Base-by-base conservation (phyloP, 2,329 filamentous ascomycete species). In the Exophiala alcalophila region DNA sequence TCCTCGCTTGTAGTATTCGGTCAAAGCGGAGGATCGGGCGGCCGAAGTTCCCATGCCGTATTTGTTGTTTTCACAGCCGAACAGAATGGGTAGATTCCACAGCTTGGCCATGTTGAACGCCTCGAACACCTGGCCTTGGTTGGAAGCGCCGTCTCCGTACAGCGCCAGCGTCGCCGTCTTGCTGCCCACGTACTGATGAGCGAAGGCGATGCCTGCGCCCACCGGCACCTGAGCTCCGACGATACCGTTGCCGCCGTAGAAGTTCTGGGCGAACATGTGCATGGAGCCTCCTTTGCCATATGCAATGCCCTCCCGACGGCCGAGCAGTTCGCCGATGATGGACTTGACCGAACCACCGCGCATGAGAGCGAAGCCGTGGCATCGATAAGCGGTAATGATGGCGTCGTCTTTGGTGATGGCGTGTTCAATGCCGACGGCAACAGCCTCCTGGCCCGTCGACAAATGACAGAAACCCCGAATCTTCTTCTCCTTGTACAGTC, bases 51-150 rank as follows among this genome's bases (percentile, higher is more conserved):
- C 92, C 92, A 98, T 98, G 69, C 92, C 92, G 69, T 98, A 98
- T 74, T 98, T 98, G 85, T 98, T 98, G 81, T 98, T 98, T 78
- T 98, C 92, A 70, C 92, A 98, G 59, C 88, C 90, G 65, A 98
- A 98, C 57, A 98, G 84, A 58, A 90, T 81, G 41, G 92, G 92
- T 33, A 98, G 77, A 60, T 92, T 90, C 92, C 92, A 98, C 57
- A 98, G 83, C 80, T 97, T 97, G 53, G 92, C 92, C 92, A 98
- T 98, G 83, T 98, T 98, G 81, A 94, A 98, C 51, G 92, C 90
- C 78, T 98, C 92, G 63, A 98, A 98, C 60, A 98, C 92, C 73
- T 98, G 92, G 55, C 92, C 92, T 77, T 98, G 92, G 78, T 98
- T 98, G 77, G 84, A 87, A 56, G 92, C 92, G 77, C 92, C 92